A percentile compares a stretch with the other conserved stretches of the same genome.
Conservation (phyloP, 202 grass and related monocot genomes). For the Setaria italica region DNA sequence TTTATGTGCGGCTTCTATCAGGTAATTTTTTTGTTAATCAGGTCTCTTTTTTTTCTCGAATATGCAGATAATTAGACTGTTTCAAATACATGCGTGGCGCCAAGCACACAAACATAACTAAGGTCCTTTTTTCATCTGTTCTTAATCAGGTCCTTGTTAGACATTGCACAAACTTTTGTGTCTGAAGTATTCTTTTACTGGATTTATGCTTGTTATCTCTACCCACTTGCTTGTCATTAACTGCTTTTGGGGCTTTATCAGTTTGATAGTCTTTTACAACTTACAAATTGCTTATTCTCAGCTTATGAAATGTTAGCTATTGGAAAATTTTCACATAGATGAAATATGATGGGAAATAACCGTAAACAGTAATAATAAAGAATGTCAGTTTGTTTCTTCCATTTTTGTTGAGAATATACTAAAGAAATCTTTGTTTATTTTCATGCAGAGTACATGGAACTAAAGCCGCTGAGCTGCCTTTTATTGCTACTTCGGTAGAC, state of each 20-base stretch:
- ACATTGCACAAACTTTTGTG: slow-evolving; percentile 8
- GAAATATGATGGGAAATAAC: background rate
- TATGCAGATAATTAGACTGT: background rate
- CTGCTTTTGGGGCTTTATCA: slow-evolving; percentile 4
- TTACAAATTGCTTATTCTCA: slow-evolving; percentile 22
- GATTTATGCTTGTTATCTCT: slow-evolving; percentile 24
- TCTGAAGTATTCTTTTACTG: slow-evolving; percentile 17
- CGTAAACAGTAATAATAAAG: background rate
- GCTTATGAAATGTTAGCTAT: slow-evolving; percentile 21
- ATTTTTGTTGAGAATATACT: slow-evolving; percentile 32
- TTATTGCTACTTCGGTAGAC: slow-evolving; percentile 80
- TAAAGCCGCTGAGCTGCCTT: slow-evolving; percentile 86
- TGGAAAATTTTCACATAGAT: slow-evolving; percentile 5
- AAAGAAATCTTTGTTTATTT: slow-evolving; percentile 29
- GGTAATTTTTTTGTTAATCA: slow-evolving; percentile 55
- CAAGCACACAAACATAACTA: slow-evolving; percentile 14
- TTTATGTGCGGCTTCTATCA: slow-evolving; percentile 82
- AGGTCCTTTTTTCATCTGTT: slow-evolving; percentile 11
- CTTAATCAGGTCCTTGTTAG: background rate
- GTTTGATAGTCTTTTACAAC: background rate
- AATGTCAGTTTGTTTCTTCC: background rate
- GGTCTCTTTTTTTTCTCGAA: background rate
- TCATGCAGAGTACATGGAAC: slow-evolving; percentile 81
- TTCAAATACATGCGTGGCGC: background rate
- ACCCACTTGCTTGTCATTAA: slow-evolving; percentile 6